A percentile compares a stretch with the other conserved stretches of the same genome.
phyloP scores from a whole-genome alignment of 1,284 basidiomycete species.

The Malassezia sympodialis region DNA sequence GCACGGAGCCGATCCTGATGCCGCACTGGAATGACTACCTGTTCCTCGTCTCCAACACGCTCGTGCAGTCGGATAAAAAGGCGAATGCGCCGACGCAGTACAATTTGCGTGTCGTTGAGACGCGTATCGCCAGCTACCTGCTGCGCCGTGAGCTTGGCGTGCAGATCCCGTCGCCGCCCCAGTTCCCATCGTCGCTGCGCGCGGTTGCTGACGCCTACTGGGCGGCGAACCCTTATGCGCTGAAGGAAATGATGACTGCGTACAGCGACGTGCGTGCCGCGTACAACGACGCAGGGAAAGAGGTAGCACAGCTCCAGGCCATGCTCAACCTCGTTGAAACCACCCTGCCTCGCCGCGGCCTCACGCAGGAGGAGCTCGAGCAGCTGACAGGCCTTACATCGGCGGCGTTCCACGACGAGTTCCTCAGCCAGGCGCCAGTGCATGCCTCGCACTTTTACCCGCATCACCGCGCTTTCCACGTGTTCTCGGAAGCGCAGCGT shows the following conservation, averaged over 20 bases:
- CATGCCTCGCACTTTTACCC: slow-evolving; percentile 34
- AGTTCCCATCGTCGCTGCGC: slow-evolving; percentile 23
- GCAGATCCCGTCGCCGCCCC: not conserved
- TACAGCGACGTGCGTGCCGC: slow-evolving; percentile 17
- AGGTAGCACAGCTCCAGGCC: slow-evolving; percentile 30
- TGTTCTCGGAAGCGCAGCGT: slow-evolving; percentile 37
- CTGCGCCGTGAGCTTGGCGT: slow-evolving; percentile 22
- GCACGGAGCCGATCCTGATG: slow-evolving; percentile 21
- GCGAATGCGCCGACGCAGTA: slow-evolving; percentile 44
- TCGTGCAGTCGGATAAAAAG: slow-evolving; percentile 44
- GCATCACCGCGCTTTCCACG: slow-evolving; percentile 34
- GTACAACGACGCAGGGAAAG: slow-evolving; percentile 25
- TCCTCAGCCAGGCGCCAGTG: slow-evolving; percentile 36
- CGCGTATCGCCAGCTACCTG: slow-evolving; percentile 31
- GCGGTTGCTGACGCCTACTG: slow-evolving; percentile 35
- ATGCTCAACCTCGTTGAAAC: slow-evolving; percentile 23
- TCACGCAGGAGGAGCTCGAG: slow-evolving; percentile 28
- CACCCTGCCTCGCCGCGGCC: slow-evolving; percentile 10
- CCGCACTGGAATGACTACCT: slow-evolving; percentile 24
- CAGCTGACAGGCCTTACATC: slow-evolving; percentile 26
- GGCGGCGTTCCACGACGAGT: slow-evolving; percentile 29
- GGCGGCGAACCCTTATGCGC: slow-evolving; percentile 17
- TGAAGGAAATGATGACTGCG: slow-evolving; percentile 22
- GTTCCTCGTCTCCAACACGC: slow-evolving; percentile 43
- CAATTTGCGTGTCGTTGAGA: slow-evolving; percentile 44